Percentiles rank a stretch among this genome's conserved stretches.
phyloP scores from a whole-genome alignment of 148 eudicot species.

The Rhododendron williamsianum region DNA sequence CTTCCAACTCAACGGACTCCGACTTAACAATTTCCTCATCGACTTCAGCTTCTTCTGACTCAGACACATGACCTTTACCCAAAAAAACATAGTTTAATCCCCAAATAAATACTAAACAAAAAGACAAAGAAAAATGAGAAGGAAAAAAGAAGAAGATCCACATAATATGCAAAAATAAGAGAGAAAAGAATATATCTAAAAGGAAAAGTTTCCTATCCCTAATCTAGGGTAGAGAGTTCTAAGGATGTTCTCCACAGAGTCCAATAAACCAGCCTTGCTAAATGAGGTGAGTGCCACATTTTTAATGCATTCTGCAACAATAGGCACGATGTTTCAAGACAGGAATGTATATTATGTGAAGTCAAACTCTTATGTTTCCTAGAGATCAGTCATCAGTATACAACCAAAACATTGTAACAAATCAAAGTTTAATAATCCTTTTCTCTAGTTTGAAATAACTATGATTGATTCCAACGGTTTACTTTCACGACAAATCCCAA shows the following conservation, averaged over 20 bases:
- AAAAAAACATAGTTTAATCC: slow-evolving; percentile 7
- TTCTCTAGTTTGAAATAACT: not conserved
- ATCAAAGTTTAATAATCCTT: not conserved
- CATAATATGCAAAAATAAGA: not conserved
- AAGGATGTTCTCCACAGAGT: not conserved
- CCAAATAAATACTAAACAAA: not conserved
- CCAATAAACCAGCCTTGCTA: not conserved
- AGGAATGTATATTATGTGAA: not conserved
- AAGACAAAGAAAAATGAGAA: not conserved
- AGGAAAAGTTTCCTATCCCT: not conserved
- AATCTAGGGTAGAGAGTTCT: not conserved
- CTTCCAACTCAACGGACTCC: slow-evolving; percentile 31
- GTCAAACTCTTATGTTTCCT: not conserved
- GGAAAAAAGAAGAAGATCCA: not conserved
- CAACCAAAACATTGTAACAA: not conserved
- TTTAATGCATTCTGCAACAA: not conserved
- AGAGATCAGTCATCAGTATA: not conserved
- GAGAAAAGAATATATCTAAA: not conserved
- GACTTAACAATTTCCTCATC: slow-evolving; percentile 17
- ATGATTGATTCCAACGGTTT: not conserved
- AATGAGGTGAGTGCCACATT: not conserved
- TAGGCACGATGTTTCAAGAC: not conserved
- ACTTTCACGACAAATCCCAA: not conserved
- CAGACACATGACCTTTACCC: slow-evolving; percentile 27
- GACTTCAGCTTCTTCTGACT: slow-evolving; percentile 32